A percentile compares a stretch with the other conserved stretches of the same genome.
These are phyloP conservation scores for Cicer bijugum DNA, from an alignment of 306 rosid species.

Conservation along the genomic window DNA sequence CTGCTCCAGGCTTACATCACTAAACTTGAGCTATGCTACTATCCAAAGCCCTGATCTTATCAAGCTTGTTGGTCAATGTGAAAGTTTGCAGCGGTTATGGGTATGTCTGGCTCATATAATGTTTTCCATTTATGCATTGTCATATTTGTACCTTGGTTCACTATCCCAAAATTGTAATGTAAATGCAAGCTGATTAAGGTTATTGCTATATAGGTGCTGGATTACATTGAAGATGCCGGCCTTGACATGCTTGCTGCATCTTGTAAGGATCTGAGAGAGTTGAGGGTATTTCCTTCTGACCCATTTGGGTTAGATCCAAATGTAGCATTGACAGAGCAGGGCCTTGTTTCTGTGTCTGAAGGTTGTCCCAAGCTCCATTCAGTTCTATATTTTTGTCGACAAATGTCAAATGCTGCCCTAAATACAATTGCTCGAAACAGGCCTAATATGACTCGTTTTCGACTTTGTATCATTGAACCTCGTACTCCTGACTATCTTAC, in stretches of 20 bases:
- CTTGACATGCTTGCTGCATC: constrained; percentile 77
- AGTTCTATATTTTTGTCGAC: constrained; percentile 93
- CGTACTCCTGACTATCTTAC: constrained; percentile 75
- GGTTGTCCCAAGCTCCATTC: constrained; percentile 97
- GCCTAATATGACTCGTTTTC: constrained; percentile 85
- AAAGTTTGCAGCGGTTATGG: constrained; percentile 79
- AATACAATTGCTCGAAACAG: constrained; percentile 76
- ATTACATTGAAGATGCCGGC: constrained; percentile 89
- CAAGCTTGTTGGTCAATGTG: constrained; percentile 79
- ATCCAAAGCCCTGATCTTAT: constrained; percentile 72
- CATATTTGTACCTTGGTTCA: constrained; percentile 29
- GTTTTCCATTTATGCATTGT: not conserved
- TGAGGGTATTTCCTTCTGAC: constrained; percentile 94
- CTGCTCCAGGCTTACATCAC: constrained; percentile 69
- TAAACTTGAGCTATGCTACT: constrained; percentile 78
- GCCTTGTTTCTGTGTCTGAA: constrained; percentile 86
- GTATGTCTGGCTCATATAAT: constrained; percentile 50
- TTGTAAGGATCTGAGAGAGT: constrained; percentile 86
- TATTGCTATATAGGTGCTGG: constrained; percentile 74
- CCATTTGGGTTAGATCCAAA: constrained; percentile 74
- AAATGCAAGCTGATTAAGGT: constrained; percentile 44
- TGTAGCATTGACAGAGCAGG: constrained; percentile 82
- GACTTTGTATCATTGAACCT: constrained; percentile 94
- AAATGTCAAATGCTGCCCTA: constrained; percentile 87
- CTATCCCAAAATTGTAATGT: constrained; percentile 13